Conservation (phyloP, 139 green algal species). For the Chlorella sp. region DNA sequence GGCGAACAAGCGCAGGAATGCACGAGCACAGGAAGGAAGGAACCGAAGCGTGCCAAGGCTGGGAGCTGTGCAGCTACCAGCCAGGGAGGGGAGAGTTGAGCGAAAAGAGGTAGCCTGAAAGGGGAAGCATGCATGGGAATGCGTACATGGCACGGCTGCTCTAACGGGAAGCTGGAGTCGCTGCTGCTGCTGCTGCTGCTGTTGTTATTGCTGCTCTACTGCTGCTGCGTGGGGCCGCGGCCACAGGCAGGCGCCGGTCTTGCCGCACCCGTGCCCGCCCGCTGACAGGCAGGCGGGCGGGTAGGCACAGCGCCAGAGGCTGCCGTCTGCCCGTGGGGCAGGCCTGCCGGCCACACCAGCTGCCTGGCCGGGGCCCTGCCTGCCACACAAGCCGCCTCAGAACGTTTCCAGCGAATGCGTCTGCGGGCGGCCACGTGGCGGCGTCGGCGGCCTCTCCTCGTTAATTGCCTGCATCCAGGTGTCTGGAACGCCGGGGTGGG, state of each 20-base stretch:
- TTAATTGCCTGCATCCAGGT: slow-evolving; percentile 81
- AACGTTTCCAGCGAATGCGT: slow-evolving; percentile 39
- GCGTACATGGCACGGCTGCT: background rate
- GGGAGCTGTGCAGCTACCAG: background rate
- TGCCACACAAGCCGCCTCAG: slow-evolving; percentile 1
- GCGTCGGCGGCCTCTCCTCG: slow-evolving; percentile 92
- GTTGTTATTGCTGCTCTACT: background rate
- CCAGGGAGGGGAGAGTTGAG: background rate
- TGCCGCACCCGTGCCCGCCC: background rate
- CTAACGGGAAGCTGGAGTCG: background rate
- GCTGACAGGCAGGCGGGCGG: background rate
- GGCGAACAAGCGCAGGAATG: no score
- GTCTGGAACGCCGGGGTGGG: slow-evolving; percentile 54
- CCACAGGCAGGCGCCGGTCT: background rate
- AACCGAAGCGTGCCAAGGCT: background rate
- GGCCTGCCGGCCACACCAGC: background rate
- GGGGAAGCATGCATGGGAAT: background rate
- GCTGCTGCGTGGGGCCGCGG: background rate
- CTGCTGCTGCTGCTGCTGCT: slow-evolving; percentile 6
- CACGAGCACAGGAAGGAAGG: no score
- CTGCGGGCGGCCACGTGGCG: slow-evolving; percentile 76
- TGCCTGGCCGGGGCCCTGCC: background rate
- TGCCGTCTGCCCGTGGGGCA: background rate
- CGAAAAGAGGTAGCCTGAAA: slow-evolving; percentile 5
- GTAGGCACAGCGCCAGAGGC: no score